Evolutionary conservation across 805 yeast genomes (phyloP), one percentile per base, ranked within the genome.

Genomic region (Saturnispora diversa): DNA sequence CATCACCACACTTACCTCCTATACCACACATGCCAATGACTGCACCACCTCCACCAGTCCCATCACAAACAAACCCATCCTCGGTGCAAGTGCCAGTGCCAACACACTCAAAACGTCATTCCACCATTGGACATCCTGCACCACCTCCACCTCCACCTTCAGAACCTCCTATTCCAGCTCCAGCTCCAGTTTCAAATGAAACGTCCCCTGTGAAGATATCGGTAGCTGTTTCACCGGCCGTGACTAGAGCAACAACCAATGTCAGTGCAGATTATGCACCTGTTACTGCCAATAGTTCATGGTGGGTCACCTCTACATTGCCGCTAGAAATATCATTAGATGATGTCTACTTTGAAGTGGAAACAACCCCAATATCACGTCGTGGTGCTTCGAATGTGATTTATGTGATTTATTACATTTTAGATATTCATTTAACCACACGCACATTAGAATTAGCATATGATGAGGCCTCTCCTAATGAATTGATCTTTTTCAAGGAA

Each of bases 371-470:
- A 11, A 62, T 80, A 6, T 49, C 49, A 11, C 83, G 81, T 52
- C 72, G 95, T 49, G 74, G 75, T 10, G 74, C 74, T 19, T 63
- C 75, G 31, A 48, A 45, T 2, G 60, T 70, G 6, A 60, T 67
- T 4, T 65, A 72, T 46, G 68, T 81, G 40, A 87, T 81, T 47
- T 77, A 82, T 48, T 85, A 84, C 54, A 66, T 86, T 11, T 60
- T 87, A 30, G 80, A 77, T 58, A 76, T 73, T 45, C 94, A 84
- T 55, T 76, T 80, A 49, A 74, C 92, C 1, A 85, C 80, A 49
- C 64, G 78, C 4, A 62, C 73, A 1, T 61, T 85, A 46, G 76
- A 78, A 37, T 61, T 83, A 4, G 66, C 70, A 17, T 85, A 66
- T 51, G 79, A 78, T 29, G 50, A 54, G 12, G 62, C 63, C 11